Base-by-base conservation (phyloP, 305 asterid species). In the Fraxinus angustifolia region DNA sequence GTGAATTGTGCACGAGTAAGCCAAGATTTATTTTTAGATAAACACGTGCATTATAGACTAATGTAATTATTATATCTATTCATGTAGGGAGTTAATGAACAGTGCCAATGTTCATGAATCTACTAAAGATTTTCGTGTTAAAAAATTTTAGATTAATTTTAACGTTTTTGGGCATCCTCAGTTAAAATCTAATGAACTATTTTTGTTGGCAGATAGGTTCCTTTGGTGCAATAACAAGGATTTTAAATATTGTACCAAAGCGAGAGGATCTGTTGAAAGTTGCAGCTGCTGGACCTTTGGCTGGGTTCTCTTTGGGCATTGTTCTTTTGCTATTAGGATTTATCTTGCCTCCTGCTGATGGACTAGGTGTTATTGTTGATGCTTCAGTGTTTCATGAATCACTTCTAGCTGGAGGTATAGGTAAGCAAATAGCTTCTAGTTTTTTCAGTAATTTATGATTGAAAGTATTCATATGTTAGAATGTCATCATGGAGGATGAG, bases 251-350 rank as follows among this genome's bases (percentile, higher is more conserved):
- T 73, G 98, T 94, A 82, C 89, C 88, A 40, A 93, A 87, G 73
- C 99, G 99, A 6, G 94, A 94, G 83, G 97, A 93, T 87, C 97
- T 96, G 79, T 87, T 96, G 88, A 96, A 92, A 90, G 82, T 96
- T 78, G 98, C 99, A 70, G 93, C 92, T 17, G 98, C 98, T 82
- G 99, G 99, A 84, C 99, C 99, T 62, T 75, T 86, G 82, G 95
- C 99, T 19, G 99, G 99, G 78, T 96, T 92, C 84, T 83, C 92
- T 40, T 83, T 94, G 82, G 98, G 99, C 77, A 78, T 92, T 40
- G 53, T 91, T 81, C 95, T 96, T 84, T 83, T 96, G 84, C 92
- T 96, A 72, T 33, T 87, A 81, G 99, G 99, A 80, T 94, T 96
- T 68, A 77, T 91, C 87, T 80, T 96, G 87, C 99, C 99, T 28